These are phyloP conservation scores for Lichtheimia ornata DNA, from an alignment of 371 early-diverging fungal species.

Conservation along the genomic window DNA sequence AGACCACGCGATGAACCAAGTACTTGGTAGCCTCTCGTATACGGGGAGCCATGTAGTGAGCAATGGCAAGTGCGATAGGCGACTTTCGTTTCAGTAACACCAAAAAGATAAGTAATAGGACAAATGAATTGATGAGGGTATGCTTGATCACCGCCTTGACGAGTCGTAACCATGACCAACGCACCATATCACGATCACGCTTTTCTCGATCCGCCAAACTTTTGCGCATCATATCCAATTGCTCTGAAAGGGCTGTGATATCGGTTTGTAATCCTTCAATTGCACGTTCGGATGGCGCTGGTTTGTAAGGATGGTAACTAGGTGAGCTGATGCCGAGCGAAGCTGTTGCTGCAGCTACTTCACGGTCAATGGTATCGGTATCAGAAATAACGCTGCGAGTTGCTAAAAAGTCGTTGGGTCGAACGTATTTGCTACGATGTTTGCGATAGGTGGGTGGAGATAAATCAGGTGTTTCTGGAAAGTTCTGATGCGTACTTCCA, in stretches of 20 bases:
- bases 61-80: slow-evolving; percentile 40
- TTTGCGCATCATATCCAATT: slow-evolving; percentile 38
- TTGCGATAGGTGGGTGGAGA: slow-evolving; percentile 9
- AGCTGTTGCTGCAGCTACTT: slow-evolving; percentile 43
- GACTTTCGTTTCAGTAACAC: slow-evolving; percentile 34
- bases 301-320: slow-evolving; percentile 23
- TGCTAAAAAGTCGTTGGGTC: slow-evolving; percentile 27
- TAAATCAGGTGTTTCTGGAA: slow-evolving; percentile 18
- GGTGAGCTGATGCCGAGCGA: slow-evolving; percentile 23
- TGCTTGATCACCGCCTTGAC: slow-evolving; percentile 32
- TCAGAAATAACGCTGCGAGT: slow-evolving; percentile 28
- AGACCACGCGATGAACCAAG: slow-evolving; percentile 25
- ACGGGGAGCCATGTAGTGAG: slow-evolving; percentile 29
- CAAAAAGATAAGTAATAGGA: slow-evolving; percentile 32
- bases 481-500: slow-evolving; percentile 3
- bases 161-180: slow-evolving; percentile 26
- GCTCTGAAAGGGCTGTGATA: slow-evolving; percentile 48
- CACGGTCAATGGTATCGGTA: slow-evolving; percentile 41
- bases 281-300: slow-evolving; percentile 30
- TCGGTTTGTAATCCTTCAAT: slow-evolving; percentile 53
- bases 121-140: slow-evolving; percentile 32
- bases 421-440: slow-evolving; percentile 12
- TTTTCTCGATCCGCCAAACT: slow-evolving; percentile 28
- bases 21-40: slow-evolving; percentile 23
- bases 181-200: slow-evolving; percentile 14